These are phyloP conservation scores for Naganishia sp. DNA, from an alignment of 1,284 basidiomycete genomes.

Conservation along the genomic window DNA sequence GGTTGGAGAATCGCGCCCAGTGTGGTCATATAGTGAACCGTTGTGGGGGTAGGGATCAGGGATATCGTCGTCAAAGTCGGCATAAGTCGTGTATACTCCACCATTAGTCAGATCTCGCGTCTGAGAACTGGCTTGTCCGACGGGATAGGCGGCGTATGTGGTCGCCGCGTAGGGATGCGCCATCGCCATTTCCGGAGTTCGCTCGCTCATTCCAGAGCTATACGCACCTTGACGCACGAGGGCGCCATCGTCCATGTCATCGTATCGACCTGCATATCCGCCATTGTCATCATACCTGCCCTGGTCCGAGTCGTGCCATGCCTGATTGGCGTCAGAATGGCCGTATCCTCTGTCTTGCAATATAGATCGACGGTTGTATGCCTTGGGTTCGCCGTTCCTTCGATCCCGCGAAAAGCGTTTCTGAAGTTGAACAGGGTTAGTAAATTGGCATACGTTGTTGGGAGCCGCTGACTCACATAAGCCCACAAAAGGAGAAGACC, in stretches of 20 bases:
- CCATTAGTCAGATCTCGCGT: conserved; percentile 25
- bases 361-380: conserved; percentile 1
- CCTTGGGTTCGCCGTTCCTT: neutral
- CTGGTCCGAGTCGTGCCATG: conserved; percentile 1
- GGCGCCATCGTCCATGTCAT: neutral
- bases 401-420: conserved; percentile 27
- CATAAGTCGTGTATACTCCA: conserved; percentile 17
- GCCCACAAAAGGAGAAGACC: conserved; percentile 18
- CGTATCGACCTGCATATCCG: neutral
- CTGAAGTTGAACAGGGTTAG: neutral
- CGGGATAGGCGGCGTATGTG: conserved; percentile 10
- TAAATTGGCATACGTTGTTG: neutral
- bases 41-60: neutral
- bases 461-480: conserved; percentile 5
- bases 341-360: neutral
- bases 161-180: conserved; percentile 20
- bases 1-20: conserved; percentile 25
- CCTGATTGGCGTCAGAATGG: conserved; percentile 6
- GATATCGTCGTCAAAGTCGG: neutral
- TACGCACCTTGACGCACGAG: conserved; percentile 3
- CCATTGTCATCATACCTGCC: neutral
- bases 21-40: neutral
- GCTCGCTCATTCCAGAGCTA: neutral
- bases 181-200: conserved; percentile 7
- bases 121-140: conserved; percentile 1